Evolutionary conservation across 1,139 yeast species (phyloP), one percentile per base, ranked within the genome.

Genomic region (Yamadazyma blattariae): DNA sequence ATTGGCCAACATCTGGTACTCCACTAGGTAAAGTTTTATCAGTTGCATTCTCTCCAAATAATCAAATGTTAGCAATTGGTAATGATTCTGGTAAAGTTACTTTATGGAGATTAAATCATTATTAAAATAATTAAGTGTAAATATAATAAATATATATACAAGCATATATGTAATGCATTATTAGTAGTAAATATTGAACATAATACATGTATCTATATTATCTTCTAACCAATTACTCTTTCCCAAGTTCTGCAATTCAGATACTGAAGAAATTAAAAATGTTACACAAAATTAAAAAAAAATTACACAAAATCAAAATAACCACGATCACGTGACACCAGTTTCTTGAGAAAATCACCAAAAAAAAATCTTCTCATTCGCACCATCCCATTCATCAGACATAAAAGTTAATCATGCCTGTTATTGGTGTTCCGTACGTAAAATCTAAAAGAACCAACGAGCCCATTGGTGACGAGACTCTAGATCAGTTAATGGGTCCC

Each of bases 1-100:
- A 94, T 67, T 94, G 98, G 98, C 99, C 99, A 15, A 92, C 97
- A 2, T 81, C 92, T 38, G 92, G 89, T 7, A 90, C 99, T 0
- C 98, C 98, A 4, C 73, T 94, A 46, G 99, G 98, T 18, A 80
- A 82, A 47, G 96, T 94, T 28, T 87, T 97, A 1, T 64, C 83
- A n/a, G 82, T 79, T 4, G 75, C 79, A 9, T 90, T 90, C 58
- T 80, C 95, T 19, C 90, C 95, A 19, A 79, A 79, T 44, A 79
- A 82, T 39, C 92, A 88, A 58, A 79, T 89, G 81, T 60, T 92
- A 41, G 88, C 92, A 13, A 76, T 89, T 2, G 98, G 96, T 42
- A 92, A 90, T 52, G 95, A 88, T 51, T 85, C 79, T 20, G 99
- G 98, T 9, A 81, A 79, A 54, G 95, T 85, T 9, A 79, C 97